Conservation (phyloP, 1,139 yeast species). For the Saccharomyces hybrid region DNA sequence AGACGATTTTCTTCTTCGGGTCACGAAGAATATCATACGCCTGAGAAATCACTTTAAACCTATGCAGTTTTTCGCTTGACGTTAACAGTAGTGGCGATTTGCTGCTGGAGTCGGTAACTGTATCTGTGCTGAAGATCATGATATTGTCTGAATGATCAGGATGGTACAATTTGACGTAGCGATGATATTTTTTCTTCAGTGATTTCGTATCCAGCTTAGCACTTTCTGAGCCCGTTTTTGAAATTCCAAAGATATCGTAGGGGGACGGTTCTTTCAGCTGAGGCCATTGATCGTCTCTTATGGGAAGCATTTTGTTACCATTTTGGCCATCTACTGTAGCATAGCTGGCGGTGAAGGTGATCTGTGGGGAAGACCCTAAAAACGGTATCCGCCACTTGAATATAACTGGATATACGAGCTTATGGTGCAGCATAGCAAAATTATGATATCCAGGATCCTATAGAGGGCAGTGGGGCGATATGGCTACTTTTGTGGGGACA, state of each 20-base stretch:
- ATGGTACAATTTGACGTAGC: constrained; percentile 73
- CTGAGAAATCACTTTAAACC: constrained; percentile 64
- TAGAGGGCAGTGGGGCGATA: too few relatives aligned
- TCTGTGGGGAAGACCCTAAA: background rate
- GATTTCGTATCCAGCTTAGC: constrained; percentile 34
- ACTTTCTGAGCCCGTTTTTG: constrained; percentile 21
- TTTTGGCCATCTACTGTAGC: background rate
- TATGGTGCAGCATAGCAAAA: background rate
- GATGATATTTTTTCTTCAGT: constrained; percentile 51
- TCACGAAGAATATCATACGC: constrained; percentile 70
- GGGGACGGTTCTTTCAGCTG: constrained; percentile 54
- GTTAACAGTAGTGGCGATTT: constrained; percentile 22
- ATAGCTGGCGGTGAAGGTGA: background rate
- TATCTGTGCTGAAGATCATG: constrained; percentile 34
- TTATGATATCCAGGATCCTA: too few relatives aligned
- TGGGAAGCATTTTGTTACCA: background rate
- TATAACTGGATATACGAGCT: background rate
- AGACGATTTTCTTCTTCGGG: constrained; percentile 40
- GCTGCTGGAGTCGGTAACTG: constrained; percentile 17
- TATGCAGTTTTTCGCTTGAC: constrained; percentile 39
- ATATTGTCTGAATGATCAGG: constrained; percentile 47
- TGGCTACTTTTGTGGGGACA: too few relatives aligned
- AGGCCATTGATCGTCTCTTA: constrained; percentile 47
- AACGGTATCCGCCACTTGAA: background rate
- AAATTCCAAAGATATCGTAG: constrained; percentile 59